Conservation (phyloP, 1,139 yeast species). For the Torulaspora globosa region DNA sequence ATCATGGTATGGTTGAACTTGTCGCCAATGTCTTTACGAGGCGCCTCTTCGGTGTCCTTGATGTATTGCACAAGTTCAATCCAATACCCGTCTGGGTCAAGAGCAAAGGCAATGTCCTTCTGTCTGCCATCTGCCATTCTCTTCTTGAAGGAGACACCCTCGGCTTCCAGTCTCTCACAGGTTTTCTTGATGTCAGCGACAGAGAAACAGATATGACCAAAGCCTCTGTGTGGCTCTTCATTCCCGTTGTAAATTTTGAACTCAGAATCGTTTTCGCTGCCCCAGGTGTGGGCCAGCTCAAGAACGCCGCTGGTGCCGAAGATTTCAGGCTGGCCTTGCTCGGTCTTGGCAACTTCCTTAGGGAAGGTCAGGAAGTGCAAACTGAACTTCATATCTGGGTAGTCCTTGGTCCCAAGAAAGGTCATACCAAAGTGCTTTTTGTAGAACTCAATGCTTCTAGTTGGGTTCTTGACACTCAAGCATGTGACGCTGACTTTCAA, state of each 20-base stretch:
- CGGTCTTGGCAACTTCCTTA: slow-evolving; percentile 44
- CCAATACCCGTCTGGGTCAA: slow-evolving; percentile 98
- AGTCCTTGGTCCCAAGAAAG: slow-evolving; percentile 49
- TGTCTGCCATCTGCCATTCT: slow-evolving; percentile 85
- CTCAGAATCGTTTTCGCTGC: slow-evolving; percentile 57
- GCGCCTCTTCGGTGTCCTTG: slow-evolving; percentile 37
- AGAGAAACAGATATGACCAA: slow-evolving; percentile 87
- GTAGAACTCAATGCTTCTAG: slow-evolving; percentile 68
- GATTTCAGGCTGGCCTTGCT: slow-evolving; percentile 39
- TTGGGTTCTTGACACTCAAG: slow-evolving; percentile 79
- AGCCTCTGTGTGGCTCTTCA: slow-evolving; percentile 77
- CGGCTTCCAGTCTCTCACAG: slow-evolving; percentile 52
- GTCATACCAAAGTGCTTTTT: slow-evolving; percentile 71
- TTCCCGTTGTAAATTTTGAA: slow-evolving; percentile 76
- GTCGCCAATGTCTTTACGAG: slow-evolving; percentile 45
- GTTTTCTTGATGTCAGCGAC: slow-evolving; percentile 71
- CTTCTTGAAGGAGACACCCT: slow-evolving; percentile 74
- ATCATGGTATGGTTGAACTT: slow-evolving; percentile 89
- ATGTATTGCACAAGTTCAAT: slow-evolving; percentile 74
- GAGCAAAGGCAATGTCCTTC: slow-evolving; percentile 84
- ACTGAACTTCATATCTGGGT: slow-evolving; percentile 55
- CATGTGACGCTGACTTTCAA: slow-evolving; percentile 60
- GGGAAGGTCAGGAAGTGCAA: slow-evolving; percentile 64
- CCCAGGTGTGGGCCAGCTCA: slow-evolving; percentile 80
- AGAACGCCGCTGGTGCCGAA: slow-evolving; percentile 68